Evolutionary conservation across 805 yeast species (phyloP).

Genomic region (Myxozyma mucilagina): DNA sequence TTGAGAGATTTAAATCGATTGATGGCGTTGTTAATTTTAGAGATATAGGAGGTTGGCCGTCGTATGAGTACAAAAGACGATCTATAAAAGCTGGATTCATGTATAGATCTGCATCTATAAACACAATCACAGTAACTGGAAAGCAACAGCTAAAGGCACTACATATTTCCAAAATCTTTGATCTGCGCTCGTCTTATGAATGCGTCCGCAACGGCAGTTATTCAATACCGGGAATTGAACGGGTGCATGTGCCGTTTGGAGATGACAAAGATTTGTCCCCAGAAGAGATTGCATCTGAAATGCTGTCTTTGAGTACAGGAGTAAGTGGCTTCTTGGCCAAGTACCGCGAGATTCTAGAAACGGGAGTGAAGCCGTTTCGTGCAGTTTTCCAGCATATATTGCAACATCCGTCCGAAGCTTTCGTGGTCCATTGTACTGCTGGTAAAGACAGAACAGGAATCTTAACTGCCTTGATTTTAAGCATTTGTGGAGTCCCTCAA

Average conservation of each 20-base stretch:
- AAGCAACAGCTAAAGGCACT: conserved; percentile 44
- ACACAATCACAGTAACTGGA: conserved; percentile 55
- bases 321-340: conserved; percentile 64
- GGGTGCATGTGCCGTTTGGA: conserved; percentile 61
- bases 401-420: conserved; percentile 51
- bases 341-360: conserved; percentile 57
- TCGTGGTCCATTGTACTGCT: conserved; percentile 72
- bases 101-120: conserved; percentile 65
- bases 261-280: conserved; percentile 63
- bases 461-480: conserved; percentile 63
- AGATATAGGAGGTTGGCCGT: conserved; percentile 73
- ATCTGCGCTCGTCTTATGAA: conserved; percentile 67
- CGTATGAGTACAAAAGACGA: conserved; percentile 29
- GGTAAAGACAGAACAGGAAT: conserved; percentile 88
- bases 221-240: conserved; percentile 47
- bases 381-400: conserved; percentile 56
- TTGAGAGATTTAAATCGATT: conserved; percentile 43
- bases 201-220: conserved; percentile 46
- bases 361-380: conserved; percentile 52
- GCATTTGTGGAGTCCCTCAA: conserved; percentile 63
- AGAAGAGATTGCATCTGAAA: conserved; percentile 55
- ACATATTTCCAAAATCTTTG: conserved; percentile 59
- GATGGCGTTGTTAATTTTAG: conserved; percentile 74
- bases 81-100: conserved; percentile 51
- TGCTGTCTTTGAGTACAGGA: conserved; percentile 48